A percentile compares a stretch with the other conserved stretches of the same genome.
Evolutionary conservation across 208 protist species (phyloP).

Genomic region (Leishmania gerbilli): DNA sequence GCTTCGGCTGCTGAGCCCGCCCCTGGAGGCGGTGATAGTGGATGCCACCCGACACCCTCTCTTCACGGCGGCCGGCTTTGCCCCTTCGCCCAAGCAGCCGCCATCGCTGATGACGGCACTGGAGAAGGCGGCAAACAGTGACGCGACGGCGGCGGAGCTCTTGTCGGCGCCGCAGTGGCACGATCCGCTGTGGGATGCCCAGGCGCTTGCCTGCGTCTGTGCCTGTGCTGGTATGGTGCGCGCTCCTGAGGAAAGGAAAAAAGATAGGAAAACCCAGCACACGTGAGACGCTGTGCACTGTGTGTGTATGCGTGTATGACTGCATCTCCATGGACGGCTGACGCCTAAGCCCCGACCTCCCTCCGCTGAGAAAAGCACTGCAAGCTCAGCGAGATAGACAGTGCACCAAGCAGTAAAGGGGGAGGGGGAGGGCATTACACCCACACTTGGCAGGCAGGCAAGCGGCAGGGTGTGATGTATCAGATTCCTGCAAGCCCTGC

Average conservation of each 20-base stretch:
- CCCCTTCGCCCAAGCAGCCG: conserved; percentile 22
- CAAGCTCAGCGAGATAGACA: background rate
- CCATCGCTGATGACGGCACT: conserved; percentile 50
- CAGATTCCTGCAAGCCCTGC: background rate
- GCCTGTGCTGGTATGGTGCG: conserved; percentile 42
- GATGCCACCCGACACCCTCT: conserved; percentile 69
- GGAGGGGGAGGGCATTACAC: background rate
- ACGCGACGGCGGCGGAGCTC: conserved; percentile 47
- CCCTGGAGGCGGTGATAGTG: conserved; percentile 49
- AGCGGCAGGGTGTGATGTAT: background rate
- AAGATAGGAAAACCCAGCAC: background rate
- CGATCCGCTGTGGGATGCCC: conserved; percentile 84
- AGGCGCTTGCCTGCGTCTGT: conserved; percentile 73
- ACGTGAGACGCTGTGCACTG: background rate
- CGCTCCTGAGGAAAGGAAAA: background rate
- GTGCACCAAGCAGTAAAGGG: background rate
- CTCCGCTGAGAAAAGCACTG: background rate
- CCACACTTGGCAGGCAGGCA: background rate
- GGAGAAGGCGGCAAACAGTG: conserved; percentile 31
- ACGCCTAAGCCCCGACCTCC: background rate
- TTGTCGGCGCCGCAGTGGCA: conserved; percentile 31
- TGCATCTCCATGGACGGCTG: background rate
- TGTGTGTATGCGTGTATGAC: background rate
- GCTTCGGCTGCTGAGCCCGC: background rate
- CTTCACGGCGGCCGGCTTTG: conserved; percentile 62